These are phyloP conservation scores for Phytophthora constricta DNA, from an alignment of 352 stramenopile genomes.

Conservation along the genomic window DNA sequence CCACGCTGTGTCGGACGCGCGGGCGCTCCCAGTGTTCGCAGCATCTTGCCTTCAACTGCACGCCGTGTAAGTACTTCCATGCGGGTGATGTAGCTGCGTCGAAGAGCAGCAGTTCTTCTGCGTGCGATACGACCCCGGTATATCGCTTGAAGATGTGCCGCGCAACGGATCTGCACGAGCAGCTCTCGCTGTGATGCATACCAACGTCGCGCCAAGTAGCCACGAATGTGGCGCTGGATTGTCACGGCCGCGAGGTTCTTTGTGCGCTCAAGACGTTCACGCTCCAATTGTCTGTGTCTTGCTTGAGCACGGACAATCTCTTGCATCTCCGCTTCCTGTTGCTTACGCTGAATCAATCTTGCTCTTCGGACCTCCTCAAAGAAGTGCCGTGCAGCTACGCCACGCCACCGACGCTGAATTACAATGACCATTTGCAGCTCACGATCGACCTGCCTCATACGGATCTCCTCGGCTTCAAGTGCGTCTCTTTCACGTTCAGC, in stretches of 20 bases:
- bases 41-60: conserved; percentile 64
- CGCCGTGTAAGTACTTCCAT: conserved; percentile 76
- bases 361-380: conserved; percentile 68
- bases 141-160: conserved; percentile 63
- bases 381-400: conserved; percentile 66
- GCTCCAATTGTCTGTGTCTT: conserved; percentile 55
- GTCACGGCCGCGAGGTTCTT: conserved; percentile 62
- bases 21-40: conserved; percentile 64
- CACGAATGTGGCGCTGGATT: conserved; percentile 76
- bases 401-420: conserved; percentile 77
- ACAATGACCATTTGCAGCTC: conserved; percentile 66
- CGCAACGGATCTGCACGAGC: conserved; percentile 54
- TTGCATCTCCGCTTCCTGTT: conserved; percentile 72
- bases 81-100: conserved; percentile 75
- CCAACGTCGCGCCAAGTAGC: conserved; percentile 56
- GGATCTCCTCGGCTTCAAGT: conserved; percentile 55
- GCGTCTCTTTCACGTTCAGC: conserved; percentile 69
- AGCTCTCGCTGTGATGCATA: conserved; percentile 67
- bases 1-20: conserved; percentile 66
- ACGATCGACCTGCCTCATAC: conserved; percentile 51
- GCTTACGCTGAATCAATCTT: conserved; percentile 63
- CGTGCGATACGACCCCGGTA: conserved; percentile 78
- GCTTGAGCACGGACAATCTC: conserved; percentile 68
- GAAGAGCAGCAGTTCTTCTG: conserved; percentile 63
- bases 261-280: conserved; percentile 46